These are phyloP conservation scores for Papiliotrema laurentii DNA, from an alignment of 1,284 basidiomycete genomes.

Conservation along the genomic window DNA sequence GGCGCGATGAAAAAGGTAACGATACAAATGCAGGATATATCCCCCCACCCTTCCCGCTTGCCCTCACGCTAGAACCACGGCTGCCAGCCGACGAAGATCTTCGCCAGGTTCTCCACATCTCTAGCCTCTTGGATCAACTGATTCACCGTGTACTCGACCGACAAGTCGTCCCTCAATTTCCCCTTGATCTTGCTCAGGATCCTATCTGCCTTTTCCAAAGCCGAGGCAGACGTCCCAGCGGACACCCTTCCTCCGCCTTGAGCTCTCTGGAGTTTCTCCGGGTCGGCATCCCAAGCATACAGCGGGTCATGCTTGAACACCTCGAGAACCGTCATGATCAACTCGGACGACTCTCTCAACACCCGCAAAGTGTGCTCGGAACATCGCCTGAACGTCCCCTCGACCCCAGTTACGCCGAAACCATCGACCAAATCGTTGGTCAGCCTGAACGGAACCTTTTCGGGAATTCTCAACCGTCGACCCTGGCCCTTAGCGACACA, in stretches of 20 bases:
- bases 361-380: constrained; percentile 92
- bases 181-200: constrained; percentile 71
- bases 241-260: constrained; percentile 26
- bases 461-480: constrained; percentile 72
- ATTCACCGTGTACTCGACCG: constrained; percentile 90
- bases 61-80: constrained; percentile 7
- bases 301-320: constrained; percentile 97
- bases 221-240: constrained; percentile 45
- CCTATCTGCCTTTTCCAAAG: constrained; percentile 82
- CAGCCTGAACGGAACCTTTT: constrained; percentile 89
- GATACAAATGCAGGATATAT: too few species aligned
- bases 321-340: constrained; percentile 91
- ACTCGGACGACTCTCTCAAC: constrained; percentile 72
- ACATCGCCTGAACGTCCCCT: constrained; percentile 92
- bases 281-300: constrained; percentile 76
- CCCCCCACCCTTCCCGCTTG: background rate
- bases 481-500: constrained; percentile 55
- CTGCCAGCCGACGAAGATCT: constrained; percentile 63
- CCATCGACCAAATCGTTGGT: constrained; percentile 92
- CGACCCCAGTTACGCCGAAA: constrained; percentile 81
- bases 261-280: constrained; percentile 52
- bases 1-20: too few species aligned
- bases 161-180: constrained; percentile 79
- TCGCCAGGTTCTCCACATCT: constrained; percentile 68
- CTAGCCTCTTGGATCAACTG: constrained; percentile 87